Evolutionary conservation across 2,329 filamentous ascomycete species (phyloP), one percentile per base, ranked within the genome.

Genomic region (Pyrenochaeta sp.): DNA sequence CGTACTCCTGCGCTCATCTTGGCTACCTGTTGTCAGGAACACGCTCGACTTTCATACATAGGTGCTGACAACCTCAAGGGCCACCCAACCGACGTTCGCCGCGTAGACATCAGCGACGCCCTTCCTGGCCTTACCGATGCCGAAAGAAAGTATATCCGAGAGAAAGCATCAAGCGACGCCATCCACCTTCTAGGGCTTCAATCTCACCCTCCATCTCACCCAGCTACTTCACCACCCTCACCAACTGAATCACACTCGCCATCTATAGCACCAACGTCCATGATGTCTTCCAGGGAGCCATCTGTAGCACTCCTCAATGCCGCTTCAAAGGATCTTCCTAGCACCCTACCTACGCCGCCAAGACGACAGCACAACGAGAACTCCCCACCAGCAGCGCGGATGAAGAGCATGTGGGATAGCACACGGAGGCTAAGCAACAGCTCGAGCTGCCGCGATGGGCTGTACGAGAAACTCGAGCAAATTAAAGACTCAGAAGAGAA

Each of bases 51-150:
- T 43, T 19, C 13, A 25, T 27, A 8, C 22, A 25, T 10, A 25
- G 2, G 22, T 28, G 15, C 42, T 44, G 32, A 54, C 24, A 19
- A 43, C 27, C 10, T 7, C 27, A 50, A 77, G 74, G 67, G 73
- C 10, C 63, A 55, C 4, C 72, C 71, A 25, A 75, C 73, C 19
- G 58, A 77, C 53, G 66, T 75, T 25, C 67, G 72, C 46, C 64
- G 64, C 28, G 50, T 76, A 44, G 69, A 72, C 52, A 60, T 76
- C 32, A 68, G 60, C 15, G 68, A 71, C 9, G 50, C 58, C 5
- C 67, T 76, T 30, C 68, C 71, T 1, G 68, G 69, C 8, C 67
- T 77, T n/a, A 68, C 69, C 10, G 64, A 72, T 28, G 65, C 68
- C 28, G 62, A 75, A 51, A 59, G 68, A 48, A 61, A 60, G 32